phyloP scores from a whole-genome alignment of 140 eudicot species.

The Flaveria floridana region DNA sequence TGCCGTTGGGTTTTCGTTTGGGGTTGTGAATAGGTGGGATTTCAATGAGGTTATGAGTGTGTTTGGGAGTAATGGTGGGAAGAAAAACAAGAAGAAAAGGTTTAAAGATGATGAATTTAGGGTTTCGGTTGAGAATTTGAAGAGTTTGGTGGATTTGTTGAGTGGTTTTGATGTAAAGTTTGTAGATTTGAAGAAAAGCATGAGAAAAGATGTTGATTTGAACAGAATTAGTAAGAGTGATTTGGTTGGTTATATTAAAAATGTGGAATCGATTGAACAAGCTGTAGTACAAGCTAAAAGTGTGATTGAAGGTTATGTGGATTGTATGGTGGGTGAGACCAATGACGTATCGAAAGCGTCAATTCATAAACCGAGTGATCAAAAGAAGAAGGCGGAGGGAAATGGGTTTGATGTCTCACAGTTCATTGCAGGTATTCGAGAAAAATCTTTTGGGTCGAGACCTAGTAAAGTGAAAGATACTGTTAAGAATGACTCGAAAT shows the following conservation, averaged over 20 bases:
- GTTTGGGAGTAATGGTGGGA: conserved; percentile 31
- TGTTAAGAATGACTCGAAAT: conserved; percentile 36
- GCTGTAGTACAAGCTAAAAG: conserved; percentile 41
- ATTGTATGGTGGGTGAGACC: conserved; percentile 33
- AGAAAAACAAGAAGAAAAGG: conserved; percentile 40
- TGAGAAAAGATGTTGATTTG: conserved; percentile 43
- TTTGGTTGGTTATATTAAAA: conserved; percentile 50
- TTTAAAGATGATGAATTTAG: conserved; percentile 37
- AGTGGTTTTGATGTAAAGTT: conserved; percentile 48
- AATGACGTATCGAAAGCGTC: conserved; percentile 41
- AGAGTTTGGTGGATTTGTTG: conserved; percentile 43
- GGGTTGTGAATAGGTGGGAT: conserved; percentile 61
- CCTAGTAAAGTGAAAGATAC: conserved; percentile 48
- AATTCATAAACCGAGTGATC: conserved; percentile 44
- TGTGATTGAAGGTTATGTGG: conserved; percentile 45
- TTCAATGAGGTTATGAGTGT: conserved; percentile 36
- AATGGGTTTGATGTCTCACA: conserved; percentile 46
- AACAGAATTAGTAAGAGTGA: conserved; percentile 51
- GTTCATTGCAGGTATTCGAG: conserved; percentile 42
- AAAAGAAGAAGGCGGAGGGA: conserved; percentile 46
- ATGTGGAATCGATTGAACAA: conserved; percentile 49
- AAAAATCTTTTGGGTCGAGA: conserved; percentile 39
- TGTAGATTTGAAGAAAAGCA: conserved; percentile 46
- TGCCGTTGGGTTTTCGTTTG: conserved; percentile 80
- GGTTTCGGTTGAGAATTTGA: conserved; percentile 51